These are phyloP conservation scores for Globisporangium takayamanum DNA, from an alignment of 352 stramenopile genomes.

Conservation along the genomic window DNA sequence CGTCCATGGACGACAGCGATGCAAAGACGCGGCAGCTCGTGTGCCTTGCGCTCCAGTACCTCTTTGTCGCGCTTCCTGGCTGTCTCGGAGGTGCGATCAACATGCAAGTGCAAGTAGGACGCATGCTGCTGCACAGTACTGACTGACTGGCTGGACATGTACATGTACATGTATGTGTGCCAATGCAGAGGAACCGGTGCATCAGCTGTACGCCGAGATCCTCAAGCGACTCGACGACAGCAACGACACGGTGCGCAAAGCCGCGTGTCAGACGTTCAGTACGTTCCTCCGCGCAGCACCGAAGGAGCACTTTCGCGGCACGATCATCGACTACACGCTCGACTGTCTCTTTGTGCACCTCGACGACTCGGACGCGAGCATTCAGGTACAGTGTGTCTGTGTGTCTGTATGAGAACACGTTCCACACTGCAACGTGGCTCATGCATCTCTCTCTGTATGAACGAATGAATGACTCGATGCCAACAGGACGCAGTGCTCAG, in stretches of 20 bases:
- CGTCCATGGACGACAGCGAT: slow-evolving; percentile 83
- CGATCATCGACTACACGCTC: slow-evolving; percentile 87
- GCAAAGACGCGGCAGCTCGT: slow-evolving; percentile 86
- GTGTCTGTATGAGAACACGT: not conserved
- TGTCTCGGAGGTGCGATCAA: slow-evolving; percentile 52
- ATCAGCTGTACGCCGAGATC: slow-evolving; percentile 89
- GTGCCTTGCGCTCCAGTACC: slow-evolving; percentile 83
- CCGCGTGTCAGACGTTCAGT: slow-evolving; percentile 81
- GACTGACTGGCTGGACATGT: too few relatives aligned
- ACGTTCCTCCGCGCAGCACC: slow-evolving; percentile 83
- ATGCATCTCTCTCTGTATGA: slow-evolving; percentile 2
- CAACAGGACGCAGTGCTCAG: slow-evolving; percentile 54
- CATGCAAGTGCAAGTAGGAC: not conserved
- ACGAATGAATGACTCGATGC: not conserved
- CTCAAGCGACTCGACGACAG: slow-evolving; percentile 91
- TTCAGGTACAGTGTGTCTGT: slow-evolving; percentile 48
- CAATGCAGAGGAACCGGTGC: slow-evolving; percentile 76
- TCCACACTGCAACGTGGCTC: too few relatives aligned
- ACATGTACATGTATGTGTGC: slow-evolving; percentile 4
- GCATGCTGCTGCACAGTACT: not conserved
- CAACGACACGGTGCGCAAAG: slow-evolving; percentile 85
- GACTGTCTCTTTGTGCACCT: slow-evolving; percentile 90
- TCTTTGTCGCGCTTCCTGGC: slow-evolving; percentile 76
- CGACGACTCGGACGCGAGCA: slow-evolving; percentile 82
- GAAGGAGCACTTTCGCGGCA: slow-evolving; percentile 81